Base-by-base conservation (phyloP, 441 rosid species). In the Populus hybrid region DNA sequence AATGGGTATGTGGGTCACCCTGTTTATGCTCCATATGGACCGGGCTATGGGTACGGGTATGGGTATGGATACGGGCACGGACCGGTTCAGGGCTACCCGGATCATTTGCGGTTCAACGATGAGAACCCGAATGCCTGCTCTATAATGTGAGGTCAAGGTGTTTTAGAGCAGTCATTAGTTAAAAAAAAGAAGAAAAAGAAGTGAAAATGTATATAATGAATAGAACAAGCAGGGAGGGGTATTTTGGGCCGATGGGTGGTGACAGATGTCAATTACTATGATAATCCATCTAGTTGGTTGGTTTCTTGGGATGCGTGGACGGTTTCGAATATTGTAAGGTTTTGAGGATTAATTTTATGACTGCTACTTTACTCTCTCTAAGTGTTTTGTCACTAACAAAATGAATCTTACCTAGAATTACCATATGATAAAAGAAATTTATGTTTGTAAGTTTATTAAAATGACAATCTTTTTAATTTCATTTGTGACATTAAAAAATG, bases 81-180 rank as follows among this genome's bases (percentile, higher is more conserved):
- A 12, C 73, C 68, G 7, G 79, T 59, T 23, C 75, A 72, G 6
- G 86, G 83, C 5, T 87, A 87, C 42, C 85, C 89, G 1, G 90
- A 82, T 10, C 91, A 88, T 30, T 42, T 76, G 84, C 80, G 84
- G 77, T 91, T 91, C 34, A 91, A 86, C 21, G 95, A 91, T 50
- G 95, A 91, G 87, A 91, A 91, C 71, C 92, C 93, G 0, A 87
- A 88, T 72, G 88, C 95, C 8, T 91, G 95, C 81, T 36, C 78
- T 24, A 11, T 91, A 8, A 78, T 88, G 93, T 78, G 77, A 71
- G 30, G 16, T 32, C 12, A 10, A 3, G 6, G 23, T 4, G 32
- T 18, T 5, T 40, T 40, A 24, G 32, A 20, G 6, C 0, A n/a
- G 24, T 20, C 35, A 63, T 21, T 20, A 24, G 36, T 7, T 16